Percentiles rank a stretch among this genome's conserved stretches.
Conservation (phyloP, 306 rosid species). For the Quercus robur region DNA sequence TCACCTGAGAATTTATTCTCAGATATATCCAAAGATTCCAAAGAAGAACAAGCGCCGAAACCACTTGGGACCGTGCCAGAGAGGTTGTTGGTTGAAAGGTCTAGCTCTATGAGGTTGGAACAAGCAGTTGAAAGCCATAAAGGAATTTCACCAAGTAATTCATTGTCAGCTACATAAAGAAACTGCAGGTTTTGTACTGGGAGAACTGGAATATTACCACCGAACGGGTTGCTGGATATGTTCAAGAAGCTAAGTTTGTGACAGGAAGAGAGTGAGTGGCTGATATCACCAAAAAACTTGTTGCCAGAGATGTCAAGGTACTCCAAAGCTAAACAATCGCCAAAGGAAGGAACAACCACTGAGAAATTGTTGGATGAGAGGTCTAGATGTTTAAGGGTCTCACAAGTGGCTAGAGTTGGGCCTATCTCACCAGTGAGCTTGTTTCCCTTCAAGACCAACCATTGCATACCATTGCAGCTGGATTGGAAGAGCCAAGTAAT, state of each 20-base stretch:
- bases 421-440: slow-evolving; percentile 48
- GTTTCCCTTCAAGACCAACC: slow-evolving; percentile 56
- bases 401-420: slow-evolving; percentile 36
- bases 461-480: slow-evolving; percentile 31
- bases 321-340: slow-evolving; percentile 51
- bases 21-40: slow-evolving; percentile 52
- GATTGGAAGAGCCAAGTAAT: slow-evolving; percentile 53
- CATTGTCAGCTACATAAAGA: slow-evolving; percentile 47
- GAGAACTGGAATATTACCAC: slow-evolving; percentile 54
- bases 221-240: slow-evolving; percentile 56
- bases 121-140: slow-evolving; percentile 38
- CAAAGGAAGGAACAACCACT: slow-evolving; percentile 46
- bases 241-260: slow-evolving; percentile 45
- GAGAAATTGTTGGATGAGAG: slow-evolving; percentile 72
- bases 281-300: slow-evolving; percentile 62
- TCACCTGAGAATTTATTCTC: slow-evolving; percentile 53
- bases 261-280: slow-evolving; percentile 38
- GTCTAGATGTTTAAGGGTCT: slow-evolving; percentile 44
- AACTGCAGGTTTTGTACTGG: slow-evolving; percentile 42
- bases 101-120: slow-evolving; percentile 41
- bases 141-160: slow-evolving; percentile 57
- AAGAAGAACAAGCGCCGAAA: slow-evolving; percentile 42
- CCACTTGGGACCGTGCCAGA: slow-evolving; percentile 48
- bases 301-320: slow-evolving; percentile 77
- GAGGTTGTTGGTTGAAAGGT: slow-evolving; percentile 57